Base-by-base conservation (phyloP, 257 asterid species). In the Petrea volubilis region DNA sequence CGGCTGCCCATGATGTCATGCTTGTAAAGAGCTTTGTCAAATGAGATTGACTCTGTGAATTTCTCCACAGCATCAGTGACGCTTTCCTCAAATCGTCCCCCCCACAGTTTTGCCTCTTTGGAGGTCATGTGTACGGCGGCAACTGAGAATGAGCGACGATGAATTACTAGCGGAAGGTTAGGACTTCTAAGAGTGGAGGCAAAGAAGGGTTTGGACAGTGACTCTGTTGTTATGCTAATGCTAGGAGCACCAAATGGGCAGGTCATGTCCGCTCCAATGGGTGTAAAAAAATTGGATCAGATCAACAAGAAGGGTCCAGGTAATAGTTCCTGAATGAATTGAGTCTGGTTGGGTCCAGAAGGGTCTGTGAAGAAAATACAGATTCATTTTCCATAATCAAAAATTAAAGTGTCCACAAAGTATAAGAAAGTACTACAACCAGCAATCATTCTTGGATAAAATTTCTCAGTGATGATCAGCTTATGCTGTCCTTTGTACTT, bases 1-100 rank as follows among this genome's bases (percentile, higher is more conserved):
- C 95, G 87, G 72, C 98, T 94, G 23, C 99, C 98, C 92, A 86
- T 86, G 10, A 94, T 94, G 74, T 94, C 99, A 67, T 94, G 97
- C 84, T 90, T 94, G 79, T 94, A 94, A 1, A 94, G 90, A 14
- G 87, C 86, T 57, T 91, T 94, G 74, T 94, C 97, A 34, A 87
- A 91, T 0, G 98, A 91, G 60, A 94, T 91, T 0, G 99, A 94
- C 73, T 94, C 99, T 0, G 97, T 94, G 76, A 94, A 94, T 80
- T 91, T 89, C 83, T 94, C 99, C 2, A 94, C 98, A 0, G 91
- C 89, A 62, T 85, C 96, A 20, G 95, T 91, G 41, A 90, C 96
- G 74, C 90, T 89, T 70, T 89, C 99, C 65, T 91, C 98, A 36
- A 94, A 94, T 34, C 99, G 84, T 17, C 99, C 99, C 0, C 98